Evolutionary conservation across 78 protist species (phyloP), one percentile per base, ranked within the genome.

Genomic region (Dictyostelium discoideum): DNA sequence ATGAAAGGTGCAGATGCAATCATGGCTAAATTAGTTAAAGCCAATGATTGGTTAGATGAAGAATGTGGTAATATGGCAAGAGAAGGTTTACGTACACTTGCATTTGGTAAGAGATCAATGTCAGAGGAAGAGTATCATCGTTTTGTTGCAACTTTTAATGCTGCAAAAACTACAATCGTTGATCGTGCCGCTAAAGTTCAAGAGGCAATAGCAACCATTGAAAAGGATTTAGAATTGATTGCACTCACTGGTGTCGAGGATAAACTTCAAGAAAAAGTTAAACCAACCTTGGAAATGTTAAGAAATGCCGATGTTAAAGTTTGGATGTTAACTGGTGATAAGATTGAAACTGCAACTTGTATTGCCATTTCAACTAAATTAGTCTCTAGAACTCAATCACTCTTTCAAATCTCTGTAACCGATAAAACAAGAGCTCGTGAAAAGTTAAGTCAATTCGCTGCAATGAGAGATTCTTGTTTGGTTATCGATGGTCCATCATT

Each of bases 251-350:
- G 99, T 73, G 99, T 99, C 10, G 99, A 99, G 54, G 99, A 98
- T 48, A 93, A 84, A 24, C 60, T 93, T 1, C 98, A 94, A 77
- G 92, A 96, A 26, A 92, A 96, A 18, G 99, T 98, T 29, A 84
- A 83, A 60, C 18, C 84, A 3, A 98, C 99, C 37, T 93, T 99
- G 29, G 99, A 98, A 81, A 86, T 40, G 85, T 87, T 99, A 20
- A 63, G 98, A 46, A 96, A 97, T 81, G 99, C 98, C 1, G 99
- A 97, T 57, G 94, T 99, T 26, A 96, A 95, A 13, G 94, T 97
- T 24, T 99, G 99, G 99, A 98, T 99, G 99, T 95, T 99, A n/a
- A 99, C 99, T 2, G 99, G 99, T 63, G 97, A 95, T 78, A 95
- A 95, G 74, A 98, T 98, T 32, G 99, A 98, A 93, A 98, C 99